Evolutionary conservation across 2,329 filamentous ascomycete species (phyloP), one percentile per base, ranked within the genome.

Genomic region (Aureobasidium sp.): DNA sequence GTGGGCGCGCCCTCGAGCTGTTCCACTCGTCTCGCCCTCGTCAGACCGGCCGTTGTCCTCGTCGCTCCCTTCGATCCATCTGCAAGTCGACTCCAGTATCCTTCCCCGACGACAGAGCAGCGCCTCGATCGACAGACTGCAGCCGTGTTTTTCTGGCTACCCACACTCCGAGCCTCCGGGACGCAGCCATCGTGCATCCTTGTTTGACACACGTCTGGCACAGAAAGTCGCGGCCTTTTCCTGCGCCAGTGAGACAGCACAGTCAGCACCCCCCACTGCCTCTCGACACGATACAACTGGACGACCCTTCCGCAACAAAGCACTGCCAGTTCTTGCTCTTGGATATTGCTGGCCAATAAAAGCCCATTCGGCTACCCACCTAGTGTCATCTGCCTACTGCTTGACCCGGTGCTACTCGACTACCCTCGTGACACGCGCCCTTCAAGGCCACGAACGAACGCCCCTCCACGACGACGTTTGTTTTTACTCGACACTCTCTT

Each of bases 371-470:
- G 36, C 44, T 50, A 34, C 57, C 13, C 36, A 50, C 27, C 42
- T 59, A 42, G 57, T 45, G 57, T 59, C 57, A 49, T 59, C 57
- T 45, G 42, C 37, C 44, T 44, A 10, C 21, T 32, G n/a, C 27
- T 50, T 27, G 34, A 59, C 54, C 57, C 50, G 57, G 57, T 59
- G 57, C 14, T 59, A 59, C 57, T 59, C 32, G 27, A 49, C 36
- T n/a, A 41, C 57, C 57, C 55, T 59, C 57, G 57, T 59, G 57
- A 59, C 57, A 59, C 57, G 21, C 39, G 27, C 44, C 25, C 6
- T 34, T 16, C 44, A 36, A 49, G 42, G 14, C 30, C 25, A 58
- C 54, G 16, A 9, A 32, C 41, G 5, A 21, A 48, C 44, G 45
- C 57, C 34, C 44, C 57, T 50, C 34, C 36, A 34, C 36, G 41